Evolutionary conservation across 805 yeast genomes (phyloP).

Genomic region (Cyberlindnera meyerae): DNA sequence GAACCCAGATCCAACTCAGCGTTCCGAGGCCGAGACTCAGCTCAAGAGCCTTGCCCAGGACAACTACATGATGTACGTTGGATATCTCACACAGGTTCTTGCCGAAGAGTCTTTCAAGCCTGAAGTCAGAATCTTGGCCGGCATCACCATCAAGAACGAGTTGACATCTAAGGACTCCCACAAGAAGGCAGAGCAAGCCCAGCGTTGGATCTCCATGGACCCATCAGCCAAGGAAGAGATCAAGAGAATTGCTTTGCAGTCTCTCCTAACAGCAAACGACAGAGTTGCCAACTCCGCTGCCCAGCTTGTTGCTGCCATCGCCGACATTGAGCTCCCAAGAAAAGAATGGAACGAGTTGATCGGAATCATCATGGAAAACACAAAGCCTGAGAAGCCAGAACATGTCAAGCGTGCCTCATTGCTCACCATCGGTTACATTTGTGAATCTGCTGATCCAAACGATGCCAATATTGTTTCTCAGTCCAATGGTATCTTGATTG

Average conservation of each 20-base stretch:
- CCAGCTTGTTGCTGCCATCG: conserved; percentile 93
- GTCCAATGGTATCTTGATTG: conserved; percentile 87
- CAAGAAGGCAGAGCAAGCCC: conserved; percentile 54
- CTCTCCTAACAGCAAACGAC: conserved; percentile 61
- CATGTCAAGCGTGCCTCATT: conserved; percentile 82
- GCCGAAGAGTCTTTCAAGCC: conserved; percentile 57
- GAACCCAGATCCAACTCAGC: conserved; percentile 56
- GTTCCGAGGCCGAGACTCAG: conserved; percentile 76
- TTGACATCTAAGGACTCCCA: conserved; percentile 72
- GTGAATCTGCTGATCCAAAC: conserved; percentile 87
- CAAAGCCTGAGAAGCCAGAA: conserved; percentile 71
- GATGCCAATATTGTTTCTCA: conserved; percentile 70
- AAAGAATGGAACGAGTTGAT: conserved; percentile 87
- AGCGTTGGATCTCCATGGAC: conserved; percentile 71
- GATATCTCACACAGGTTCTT: conserved; percentile 64
- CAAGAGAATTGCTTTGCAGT: conserved; percentile 57
- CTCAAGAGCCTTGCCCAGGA: conserved; percentile 65
- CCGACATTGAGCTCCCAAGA: conserved; percentile 89
- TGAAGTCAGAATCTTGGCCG: conserved; percentile 91
- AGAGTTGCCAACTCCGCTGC: conserved; percentile 87
- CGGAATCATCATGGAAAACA: conserved; percentile 78
- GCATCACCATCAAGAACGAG: conserved; percentile 81
- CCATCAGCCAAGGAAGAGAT: conserved; percentile 52
- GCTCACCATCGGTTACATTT: conserved; percentile 89
- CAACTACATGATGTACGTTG: conserved; percentile 72